A percentile compares a stretch with the other conserved stretches of the same genome.
These are phyloP conservation scores for Astraeus odoratus DNA, from an alignment of 768 basidiomycete genomes.

Conservation along the genomic window DNA sequence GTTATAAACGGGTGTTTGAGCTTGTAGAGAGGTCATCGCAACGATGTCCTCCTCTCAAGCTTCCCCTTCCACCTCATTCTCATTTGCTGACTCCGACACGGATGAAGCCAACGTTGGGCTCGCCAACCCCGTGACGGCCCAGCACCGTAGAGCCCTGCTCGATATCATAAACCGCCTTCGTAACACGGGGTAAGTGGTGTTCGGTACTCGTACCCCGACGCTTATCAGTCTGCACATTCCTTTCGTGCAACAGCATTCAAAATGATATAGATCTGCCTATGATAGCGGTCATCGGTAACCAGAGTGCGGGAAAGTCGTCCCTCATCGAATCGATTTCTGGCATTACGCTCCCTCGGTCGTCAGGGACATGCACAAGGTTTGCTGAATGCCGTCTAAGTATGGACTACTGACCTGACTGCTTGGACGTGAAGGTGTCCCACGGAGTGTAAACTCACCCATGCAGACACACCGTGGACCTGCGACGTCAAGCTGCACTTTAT, in stretches of 20 bases:
- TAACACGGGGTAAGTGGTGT: conserved; percentile 46
- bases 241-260: conserved; percentile 45
- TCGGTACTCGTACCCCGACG: not conserved
- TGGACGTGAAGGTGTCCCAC: conserved; percentile 25
- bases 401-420: not conserved
- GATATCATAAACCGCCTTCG: conserved; percentile 56
- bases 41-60: not conserved
- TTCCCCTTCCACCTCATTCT: not conserved
- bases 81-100: not conserved
- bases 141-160: conserved; percentile 43
- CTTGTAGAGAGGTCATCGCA: not conserved
- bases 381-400: conserved; percentile 11
- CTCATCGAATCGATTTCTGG: conserved; percentile 74
- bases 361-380: conserved; percentile 71
- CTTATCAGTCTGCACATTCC: not conserved
- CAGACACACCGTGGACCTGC: conserved; percentile 27
- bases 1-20: not conserved
- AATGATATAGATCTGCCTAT: conserved; percentile 66
- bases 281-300: conserved; percentile 69
- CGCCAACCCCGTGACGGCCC: conserved; percentile 37
- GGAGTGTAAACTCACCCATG: conserved; percentile 28
- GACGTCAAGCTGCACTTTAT: conserved; percentile 38
- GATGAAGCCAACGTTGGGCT: conserved; percentile 39
- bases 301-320: conserved; percentile 72
- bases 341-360: conserved; percentile 58